phyloP scores from a whole-genome alignment of 2,329 filamentous ascomycete species.

The Septoria petroselini region DNA sequence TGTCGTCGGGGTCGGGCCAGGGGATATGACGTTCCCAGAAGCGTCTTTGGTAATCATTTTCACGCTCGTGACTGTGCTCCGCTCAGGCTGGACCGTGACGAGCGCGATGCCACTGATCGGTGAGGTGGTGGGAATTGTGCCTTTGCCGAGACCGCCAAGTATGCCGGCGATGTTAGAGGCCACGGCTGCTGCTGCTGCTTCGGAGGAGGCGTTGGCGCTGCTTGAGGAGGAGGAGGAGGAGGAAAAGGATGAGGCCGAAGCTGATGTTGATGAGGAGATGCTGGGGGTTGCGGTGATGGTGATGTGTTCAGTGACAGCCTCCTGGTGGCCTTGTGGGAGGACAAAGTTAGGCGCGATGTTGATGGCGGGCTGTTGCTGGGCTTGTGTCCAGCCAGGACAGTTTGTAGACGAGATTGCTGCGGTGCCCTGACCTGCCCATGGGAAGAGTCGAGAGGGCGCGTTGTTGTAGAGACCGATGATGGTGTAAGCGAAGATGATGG shows the following conservation, averaged over 20 bases:
- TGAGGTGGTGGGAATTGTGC: constrained; percentile 10
- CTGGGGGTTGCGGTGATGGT: constrained; percentile 15
- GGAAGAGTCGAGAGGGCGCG: constrained; percentile 31
- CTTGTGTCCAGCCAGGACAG: constrained; percentile 11
- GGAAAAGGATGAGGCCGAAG: constrained; percentile 10
- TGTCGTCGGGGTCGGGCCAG: constrained; percentile 9
- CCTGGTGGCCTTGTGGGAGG: constrained; percentile 23
- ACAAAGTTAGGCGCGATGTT: constrained; percentile 38
- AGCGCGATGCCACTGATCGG: constrained; percentile 15
- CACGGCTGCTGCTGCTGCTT: constrained; percentile 12
- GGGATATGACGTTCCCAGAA: constrained; percentile 13
- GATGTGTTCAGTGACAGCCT: constrained; percentile 8
- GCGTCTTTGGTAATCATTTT: constrained; percentile 23
- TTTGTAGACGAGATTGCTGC: constrained; percentile 17
- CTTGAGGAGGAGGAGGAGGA: constrained; percentile 11
- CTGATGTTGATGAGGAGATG: constrained; percentile 9
- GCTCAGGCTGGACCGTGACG: constrained; percentile 17
- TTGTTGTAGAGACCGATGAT: constrained; percentile 40
- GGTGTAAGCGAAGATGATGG: constrained; percentile 40
- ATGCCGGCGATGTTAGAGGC: constrained; percentile 27
- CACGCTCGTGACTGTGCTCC: constrained; percentile 26
- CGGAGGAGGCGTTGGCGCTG: constrained; percentile 9
- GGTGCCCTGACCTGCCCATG: constrained; percentile 22
- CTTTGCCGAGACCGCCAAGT: constrained; percentile 16
- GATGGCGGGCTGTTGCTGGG: constrained; percentile 28